Base-by-base conservation (phyloP, 1,139 yeast genomes). In the Geotrichum candidum region DNA sequence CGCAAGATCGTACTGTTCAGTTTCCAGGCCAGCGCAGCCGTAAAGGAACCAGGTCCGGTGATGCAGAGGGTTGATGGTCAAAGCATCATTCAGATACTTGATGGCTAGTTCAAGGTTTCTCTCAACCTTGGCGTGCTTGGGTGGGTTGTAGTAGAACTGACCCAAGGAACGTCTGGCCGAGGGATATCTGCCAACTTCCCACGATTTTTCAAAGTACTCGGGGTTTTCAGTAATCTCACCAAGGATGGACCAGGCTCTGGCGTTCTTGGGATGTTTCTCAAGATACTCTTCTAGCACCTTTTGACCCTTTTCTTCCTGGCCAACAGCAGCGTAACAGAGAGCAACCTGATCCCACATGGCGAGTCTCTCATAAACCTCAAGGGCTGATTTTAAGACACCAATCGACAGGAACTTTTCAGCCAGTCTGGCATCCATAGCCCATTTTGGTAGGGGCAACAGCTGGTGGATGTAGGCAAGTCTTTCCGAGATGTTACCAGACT, bases 21-120 rank as follows among this genome's bases (percentile, higher is more conserved):
- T 75, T 70, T 91, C 97, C 58, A 95, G 78, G 0, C 96, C 97
- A 63, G 92, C 81, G 70, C 97, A 90, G 4, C 99, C 98, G 70
- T 92, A 92, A 69, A 91, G 83, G 73, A 86, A 94, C 97, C 98
- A 92, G 55, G 95, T 89, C 41, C 88, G 89, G 68, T 82, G 84
- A 68, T 82, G 85, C 62, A 90, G 77, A n/a, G 97, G 96, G 70
- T 87, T 87, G 22, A 84, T 84, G 29, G 80, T 78, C 64, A 94
- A 79, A 13, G 96, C 85, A 56, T 90, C 96, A 68, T 84, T 82
- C 78, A 91, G 81, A 71, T 91, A 90, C 54, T 76, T 75, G 61
- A 90, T 81, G 0, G 94, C 88, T 57, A 77, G 69, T 10, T 74
- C 80, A 18, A 86, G 68, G 67, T 90, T 80, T 65, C 83, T 82